A percentile compares a stretch with the other conserved stretches of the same genome.
Evolutionary conservation across 2,329 filamentous ascomycete genomes (phyloP).

Genomic region (Fusarium sp.): DNA sequence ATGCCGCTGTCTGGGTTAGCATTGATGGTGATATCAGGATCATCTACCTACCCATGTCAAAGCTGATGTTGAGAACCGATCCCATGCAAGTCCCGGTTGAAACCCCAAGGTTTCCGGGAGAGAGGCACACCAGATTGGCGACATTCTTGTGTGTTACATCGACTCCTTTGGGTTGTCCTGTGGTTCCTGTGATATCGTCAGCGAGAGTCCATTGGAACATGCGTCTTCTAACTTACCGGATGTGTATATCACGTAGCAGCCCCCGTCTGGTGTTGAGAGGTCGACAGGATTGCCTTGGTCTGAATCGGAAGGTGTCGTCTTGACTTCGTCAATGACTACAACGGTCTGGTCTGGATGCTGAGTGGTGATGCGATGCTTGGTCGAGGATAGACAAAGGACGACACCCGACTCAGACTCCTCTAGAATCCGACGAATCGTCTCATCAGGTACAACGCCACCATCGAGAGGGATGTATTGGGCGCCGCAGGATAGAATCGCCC

Average conservation of each 20-base stretch:
- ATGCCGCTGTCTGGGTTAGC: conserved; percentile 59
- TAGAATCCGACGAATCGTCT: conserved; percentile 62
- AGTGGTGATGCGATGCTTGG: conserved; percentile 49
- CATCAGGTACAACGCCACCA: conserved; percentile 63
- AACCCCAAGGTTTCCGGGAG: conserved; percentile 65
- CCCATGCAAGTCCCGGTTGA: conserved; percentile 63
- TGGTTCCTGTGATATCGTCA: conserved; percentile 56
- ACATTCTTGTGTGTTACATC: conserved; percentile 68
- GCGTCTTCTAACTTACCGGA: conserved; percentile 55
- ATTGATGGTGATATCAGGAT: conserved; percentile 4
- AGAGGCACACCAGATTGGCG: conserved; percentile 63
- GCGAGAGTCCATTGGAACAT: not conserved
- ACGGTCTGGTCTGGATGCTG: conserved; percentile 41
- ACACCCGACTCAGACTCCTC: conserved; percentile 58
- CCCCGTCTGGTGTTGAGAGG: conserved; percentile 51
- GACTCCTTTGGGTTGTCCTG: conserved; percentile 69
- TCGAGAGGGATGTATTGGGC: conserved; percentile 72
- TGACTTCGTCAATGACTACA: conserved; percentile 47
- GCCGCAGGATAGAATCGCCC: conserved; percentile 67
- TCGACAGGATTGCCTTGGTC: conserved; percentile 42
- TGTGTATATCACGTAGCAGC: conserved; percentile 66
- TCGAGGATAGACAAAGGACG: conserved; percentile 61
- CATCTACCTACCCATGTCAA: conserved; percentile 68
- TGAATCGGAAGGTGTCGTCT: not conserved
- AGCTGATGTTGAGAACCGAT: conserved; percentile 68